phyloP scores from a whole-genome alignment of 148 eudicot genomes.

The Dianthus caryophyllus region DNA sequence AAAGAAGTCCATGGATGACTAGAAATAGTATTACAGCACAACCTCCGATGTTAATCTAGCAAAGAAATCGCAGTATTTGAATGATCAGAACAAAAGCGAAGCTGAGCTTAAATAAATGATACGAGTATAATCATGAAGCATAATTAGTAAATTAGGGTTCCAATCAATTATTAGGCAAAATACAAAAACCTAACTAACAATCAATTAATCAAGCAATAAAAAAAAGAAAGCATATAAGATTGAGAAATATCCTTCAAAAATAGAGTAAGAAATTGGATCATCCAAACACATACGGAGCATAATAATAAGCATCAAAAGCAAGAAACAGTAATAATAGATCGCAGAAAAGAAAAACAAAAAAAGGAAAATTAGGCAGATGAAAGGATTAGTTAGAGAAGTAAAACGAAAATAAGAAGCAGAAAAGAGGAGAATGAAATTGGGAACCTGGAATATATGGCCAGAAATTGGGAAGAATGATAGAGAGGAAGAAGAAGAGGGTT shows the following conservation, averaged over 20 bases:
- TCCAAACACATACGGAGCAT: not conserved
- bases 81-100: not conserved
- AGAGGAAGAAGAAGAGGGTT: too few species aligned
- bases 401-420: not conserved
- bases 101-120: not conserved
- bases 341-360: not conserved
- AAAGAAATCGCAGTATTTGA: not conserved
- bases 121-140: not conserved
- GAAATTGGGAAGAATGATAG: not conserved
- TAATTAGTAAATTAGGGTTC: not conserved
- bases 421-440: not conserved
- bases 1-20: too few species aligned
- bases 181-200: not conserved
- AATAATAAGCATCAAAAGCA: not conserved
- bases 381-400: not conserved
- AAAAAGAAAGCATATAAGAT: not conserved
- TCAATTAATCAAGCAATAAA: not conserved
- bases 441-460: not conserved
- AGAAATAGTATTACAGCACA: not conserved
- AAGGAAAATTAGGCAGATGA: not conserved
- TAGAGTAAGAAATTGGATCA: not conserved
- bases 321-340: not conserved
- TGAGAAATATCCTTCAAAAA: not conserved
- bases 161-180: not conserved
- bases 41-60: not conserved